Conservation (phyloP, 495 filamentous ascomycete genomes). For the Neurospora sp. region DNA sequence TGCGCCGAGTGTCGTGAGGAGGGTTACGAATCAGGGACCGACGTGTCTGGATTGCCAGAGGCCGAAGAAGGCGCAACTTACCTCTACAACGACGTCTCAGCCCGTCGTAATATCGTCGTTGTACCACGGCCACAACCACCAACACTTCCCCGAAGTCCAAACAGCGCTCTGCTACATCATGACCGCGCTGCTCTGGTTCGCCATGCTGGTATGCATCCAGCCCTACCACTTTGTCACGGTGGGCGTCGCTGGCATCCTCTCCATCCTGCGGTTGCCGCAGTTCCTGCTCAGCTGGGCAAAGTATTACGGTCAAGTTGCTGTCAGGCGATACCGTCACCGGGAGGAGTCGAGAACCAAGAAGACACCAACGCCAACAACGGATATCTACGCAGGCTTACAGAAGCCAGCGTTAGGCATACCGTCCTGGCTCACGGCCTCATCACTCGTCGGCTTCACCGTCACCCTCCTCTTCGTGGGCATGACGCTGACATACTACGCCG, state of each 20-base stretch:
- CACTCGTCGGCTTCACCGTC: slow-evolving; percentile 1
- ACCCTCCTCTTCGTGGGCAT: background rate
- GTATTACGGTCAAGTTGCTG: background rate
- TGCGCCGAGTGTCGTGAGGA: background rate
- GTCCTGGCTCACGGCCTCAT: background rate
- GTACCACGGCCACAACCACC: slow-evolving; percentile 16
- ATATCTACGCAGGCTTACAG: background rate
- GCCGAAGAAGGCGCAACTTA: background rate
- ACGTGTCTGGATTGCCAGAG: background rate
- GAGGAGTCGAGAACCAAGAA: background rate
- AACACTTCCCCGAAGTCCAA: slow-evolving; percentile 4
- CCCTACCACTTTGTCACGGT: slow-evolving; percentile 5
- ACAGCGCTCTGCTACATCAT: slow-evolving; percentile 9
- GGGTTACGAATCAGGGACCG: background rate
- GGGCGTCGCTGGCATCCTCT: background rate
- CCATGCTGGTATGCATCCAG: slow-evolving; percentile 10
- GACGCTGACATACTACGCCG: slow-evolving; percentile 7
- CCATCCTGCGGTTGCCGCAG: background rate
- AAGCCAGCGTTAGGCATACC: background rate
- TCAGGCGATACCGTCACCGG: background rate
- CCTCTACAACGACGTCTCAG: background rate
- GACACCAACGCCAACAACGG: background rate
- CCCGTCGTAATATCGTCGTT: background rate
- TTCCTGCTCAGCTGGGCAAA: background rate
- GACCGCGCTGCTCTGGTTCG: slow-evolving; percentile 12